A percentile compares a stretch with the other conserved stretches of the same genome.
These are phyloP conservation scores for Dissoconium aciculare DNA, from an alignment of 2,329 filamentous ascomycete genomes.

Conservation along the genomic window DNA sequence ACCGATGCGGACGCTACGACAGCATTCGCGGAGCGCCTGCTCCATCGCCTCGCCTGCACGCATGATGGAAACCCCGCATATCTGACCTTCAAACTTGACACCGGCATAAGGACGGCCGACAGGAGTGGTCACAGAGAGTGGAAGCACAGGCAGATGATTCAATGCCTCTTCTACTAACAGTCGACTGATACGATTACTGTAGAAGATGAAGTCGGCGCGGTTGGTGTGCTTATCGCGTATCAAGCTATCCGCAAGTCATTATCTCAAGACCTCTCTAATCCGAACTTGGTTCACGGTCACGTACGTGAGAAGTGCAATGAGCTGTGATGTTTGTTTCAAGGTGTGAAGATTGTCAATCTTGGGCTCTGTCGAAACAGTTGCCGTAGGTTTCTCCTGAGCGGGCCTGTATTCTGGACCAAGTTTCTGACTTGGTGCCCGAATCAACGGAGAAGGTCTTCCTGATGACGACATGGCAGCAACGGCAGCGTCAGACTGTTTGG, in stretches of 20 bases:
- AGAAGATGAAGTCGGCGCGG: conserved; percentile 96
- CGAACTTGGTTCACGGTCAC: too few relatives aligned
- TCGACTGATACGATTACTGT: conserved; percentile 95
- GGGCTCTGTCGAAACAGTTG: conserved; percentile 70
- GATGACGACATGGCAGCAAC: conserved; percentile 5
- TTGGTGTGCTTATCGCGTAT: conserved; percentile 83
- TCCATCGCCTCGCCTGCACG: conserved; percentile 97
- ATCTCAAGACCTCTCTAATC: too few relatives aligned
- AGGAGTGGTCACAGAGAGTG: conserved; percentile 78
- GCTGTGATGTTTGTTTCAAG: conserved; percentile 81
- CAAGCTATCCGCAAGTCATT: conserved; percentile 63
- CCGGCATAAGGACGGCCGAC: conserved; percentile 78
- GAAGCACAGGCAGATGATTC: conserved; percentile 85
- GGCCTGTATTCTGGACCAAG: conserved; percentile 70
- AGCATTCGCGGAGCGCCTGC: conserved; percentile 89
- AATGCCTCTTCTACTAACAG: conserved; percentile 91
- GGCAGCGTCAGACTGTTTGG: background rate
- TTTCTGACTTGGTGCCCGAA: conserved; percentile 37
- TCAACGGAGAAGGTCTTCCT: conserved; percentile 11
- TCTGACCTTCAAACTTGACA: conserved; percentile 92
- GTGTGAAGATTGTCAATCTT: conserved; percentile 77
- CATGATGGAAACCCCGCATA: conserved; percentile 98
- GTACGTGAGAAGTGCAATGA: conserved; percentile 95
- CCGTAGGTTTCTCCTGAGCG: conserved; percentile 52
- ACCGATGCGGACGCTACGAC: conserved; percentile 90